Percentiles rank a stretch among this genome's conserved stretches.
Evolutionary conservation across 2,329 filamentous ascomycete genomes (phyloP).

Genomic region (Cercospora zeina): DNA sequence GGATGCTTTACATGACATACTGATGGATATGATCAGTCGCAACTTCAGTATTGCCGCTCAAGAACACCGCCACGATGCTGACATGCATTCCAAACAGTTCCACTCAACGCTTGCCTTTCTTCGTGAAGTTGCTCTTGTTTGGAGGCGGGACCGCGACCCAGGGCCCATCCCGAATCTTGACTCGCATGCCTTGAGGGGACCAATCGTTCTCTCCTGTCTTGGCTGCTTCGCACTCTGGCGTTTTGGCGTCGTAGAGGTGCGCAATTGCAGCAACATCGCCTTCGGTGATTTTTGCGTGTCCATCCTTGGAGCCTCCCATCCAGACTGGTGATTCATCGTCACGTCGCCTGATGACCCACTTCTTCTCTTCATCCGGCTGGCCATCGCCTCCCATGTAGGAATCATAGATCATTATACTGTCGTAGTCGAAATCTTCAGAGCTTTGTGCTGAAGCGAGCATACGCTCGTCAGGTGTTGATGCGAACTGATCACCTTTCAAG

Average conservation of each 20-base stretch:
- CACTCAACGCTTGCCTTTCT: not conserved
- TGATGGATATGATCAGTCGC: not conserved
- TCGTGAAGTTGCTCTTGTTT: conserved; percentile 13
- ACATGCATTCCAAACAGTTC: not conserved
- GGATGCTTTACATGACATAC: not conserved
- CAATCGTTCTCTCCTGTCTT: not conserved
- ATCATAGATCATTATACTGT: conserved; percentile 17
- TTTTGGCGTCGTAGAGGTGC: conserved; percentile 6
- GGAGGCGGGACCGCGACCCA: not conserved
- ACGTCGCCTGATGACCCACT: not conserved
- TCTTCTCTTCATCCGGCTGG: not conserved
- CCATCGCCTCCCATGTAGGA: not conserved
- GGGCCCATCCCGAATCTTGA: conserved; percentile 3
- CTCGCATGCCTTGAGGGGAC: not conserved
- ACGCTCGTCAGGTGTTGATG: not conserved
- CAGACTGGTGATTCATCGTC: not conserved
- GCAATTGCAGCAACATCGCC: conserved; percentile 11
- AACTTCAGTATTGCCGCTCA: not conserved
- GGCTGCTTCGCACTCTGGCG: conserved; percentile 4
- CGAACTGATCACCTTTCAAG: not conserved
- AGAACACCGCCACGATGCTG: not conserved
- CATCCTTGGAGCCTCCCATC: not conserved
- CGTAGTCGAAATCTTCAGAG: conserved; percentile 12
- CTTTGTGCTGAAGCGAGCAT: not conserved
- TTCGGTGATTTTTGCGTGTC: conserved; percentile 4